Conservation (phyloP, 139 green algal species). For the Eudorina sp. region DNA sequence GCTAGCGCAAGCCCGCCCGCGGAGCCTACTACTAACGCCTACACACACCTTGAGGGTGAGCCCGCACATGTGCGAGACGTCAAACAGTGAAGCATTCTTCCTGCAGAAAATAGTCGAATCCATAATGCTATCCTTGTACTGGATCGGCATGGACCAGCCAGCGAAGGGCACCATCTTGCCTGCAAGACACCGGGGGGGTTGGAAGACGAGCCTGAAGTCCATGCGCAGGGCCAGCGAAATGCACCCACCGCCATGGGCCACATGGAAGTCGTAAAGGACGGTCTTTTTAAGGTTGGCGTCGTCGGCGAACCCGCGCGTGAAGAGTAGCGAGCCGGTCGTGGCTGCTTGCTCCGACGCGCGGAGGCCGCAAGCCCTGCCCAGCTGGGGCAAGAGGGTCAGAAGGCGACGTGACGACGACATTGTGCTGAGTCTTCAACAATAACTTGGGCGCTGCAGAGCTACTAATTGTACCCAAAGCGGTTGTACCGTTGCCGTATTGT, state of each 20-base stretch:
- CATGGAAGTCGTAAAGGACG: conserved; percentile 92
- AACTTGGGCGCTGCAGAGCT: too few species aligned
- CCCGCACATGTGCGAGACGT: conserved; percentile 99
- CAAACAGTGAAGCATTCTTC: conserved; percentile 91
- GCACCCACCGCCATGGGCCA: conserved; percentile 83
- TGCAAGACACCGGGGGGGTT: conserved; percentile 55
- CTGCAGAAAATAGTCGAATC: conserved; percentile 93
- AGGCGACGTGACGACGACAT: conserved; percentile 36
- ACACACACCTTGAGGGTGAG: conserved; percentile 87
- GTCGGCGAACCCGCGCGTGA: conserved; percentile 70
- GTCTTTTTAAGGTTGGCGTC: conserved; percentile 87
- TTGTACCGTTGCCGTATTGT: too few species aligned
- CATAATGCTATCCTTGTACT: conserved; percentile 99
- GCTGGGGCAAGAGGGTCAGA: conserved; percentile 11
- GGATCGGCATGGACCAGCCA: conserved; percentile 98
- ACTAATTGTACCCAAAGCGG: too few species aligned
- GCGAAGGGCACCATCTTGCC: conserved; percentile 98
- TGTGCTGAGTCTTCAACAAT: too few species aligned
- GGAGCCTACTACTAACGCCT: conserved; percentile 14
- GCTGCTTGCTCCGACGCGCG: not conserved
- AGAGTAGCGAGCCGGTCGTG: conserved; percentile 12
- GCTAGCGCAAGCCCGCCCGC: not conserved
- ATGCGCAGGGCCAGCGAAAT: not conserved
- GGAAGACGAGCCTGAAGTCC: not conserved
- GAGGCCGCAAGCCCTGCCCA: conserved; percentile 6